Evolutionary conservation across 179 eudicot species (phyloP), one percentile per base, ranked within the genome.

Genomic region (Sideroxylon spinosum): DNA sequence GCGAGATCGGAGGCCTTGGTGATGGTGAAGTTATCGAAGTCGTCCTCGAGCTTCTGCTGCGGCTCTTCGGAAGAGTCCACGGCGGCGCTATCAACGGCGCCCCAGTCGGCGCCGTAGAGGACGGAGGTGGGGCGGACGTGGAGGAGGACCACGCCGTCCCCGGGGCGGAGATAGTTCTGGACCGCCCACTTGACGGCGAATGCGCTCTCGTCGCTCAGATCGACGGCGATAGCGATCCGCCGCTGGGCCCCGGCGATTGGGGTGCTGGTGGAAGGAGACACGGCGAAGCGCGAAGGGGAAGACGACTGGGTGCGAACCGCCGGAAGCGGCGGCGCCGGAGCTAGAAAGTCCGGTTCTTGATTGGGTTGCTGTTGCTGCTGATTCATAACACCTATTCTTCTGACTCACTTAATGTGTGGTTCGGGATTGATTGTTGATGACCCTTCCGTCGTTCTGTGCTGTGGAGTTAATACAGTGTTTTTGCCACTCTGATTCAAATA

Each of bases 61-160:
- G 84, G 55, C 16, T 68, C 73, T 50, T 71, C 73, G 25, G 80
- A 57, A 71, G 67, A 9, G 76, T 56, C 44, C 5, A 6, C 44
- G 44, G 44, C 50, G 71, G 88, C 28, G 80, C 73, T 71, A 73
- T 82, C 80, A 46, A 83, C 81, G 76, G 83, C 80, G 13, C 94
- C 94, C 94, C 94, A 90, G 25, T 90, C 92, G 23, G 92, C 90
- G 44, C 94, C 94, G 84, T 90, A 90, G 22, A 90, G 91, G 77
- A 90, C 79, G 73, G 90, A 87, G 22, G 92, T 90, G 66, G 92
- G 87, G 1, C 88, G 86, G 44, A 89, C 88, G 79, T 90, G 94
- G 84, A 90, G 79, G 76, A 90, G 84, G 9, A 85, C 81, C 28
- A 90, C 92, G 59, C 88, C 78, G 83, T 90, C 91, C 13, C 89